These are phyloP conservation scores for Boletellus ananas DNA, from an alignment of 768 basidiomycete genomes.

Conservation along the genomic window DNA sequence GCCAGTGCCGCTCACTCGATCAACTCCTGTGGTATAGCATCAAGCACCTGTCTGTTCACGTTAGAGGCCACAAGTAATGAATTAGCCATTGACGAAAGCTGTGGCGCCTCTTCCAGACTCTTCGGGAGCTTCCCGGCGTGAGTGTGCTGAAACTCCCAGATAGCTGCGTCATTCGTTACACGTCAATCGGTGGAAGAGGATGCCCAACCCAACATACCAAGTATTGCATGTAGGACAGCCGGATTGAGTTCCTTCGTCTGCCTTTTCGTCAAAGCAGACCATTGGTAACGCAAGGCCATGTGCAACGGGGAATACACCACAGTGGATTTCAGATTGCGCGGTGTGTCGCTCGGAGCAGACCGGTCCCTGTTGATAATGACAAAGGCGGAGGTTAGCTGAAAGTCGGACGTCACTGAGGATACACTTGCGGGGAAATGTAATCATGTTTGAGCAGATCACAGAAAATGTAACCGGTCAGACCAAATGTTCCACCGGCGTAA, in stretches of 20 bases:
- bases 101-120: slow-evolving; percentile 41
- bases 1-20: slow-evolving; percentile 48
- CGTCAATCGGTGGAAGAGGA: slow-evolving; percentile 11
- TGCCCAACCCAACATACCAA: slow-evolving; percentile 47
- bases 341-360: slow-evolving; percentile 52
- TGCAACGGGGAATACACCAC: slow-evolving; percentile 62
- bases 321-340: slow-evolving; percentile 58
- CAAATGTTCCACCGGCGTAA: slow-evolving; percentile 91
- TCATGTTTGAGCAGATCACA: slow-evolving; percentile 88
- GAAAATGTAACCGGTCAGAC: slow-evolving; percentile 90
- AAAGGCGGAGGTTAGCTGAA: slow-evolving; percentile 7
- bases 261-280: slow-evolving; percentile 64
- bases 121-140: slow-evolving; percentile 59
- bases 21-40: slow-evolving; percentile 51
- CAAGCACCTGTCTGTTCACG: slow-evolving; percentile 66
- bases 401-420: not conserved
- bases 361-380: slow-evolving; percentile 49
- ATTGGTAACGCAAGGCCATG: slow-evolving; percentile 62
- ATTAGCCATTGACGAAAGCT: slow-evolving; percentile 65
- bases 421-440: slow-evolving; percentile 76
- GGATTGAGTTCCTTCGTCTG: slow-evolving; percentile 86
- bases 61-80: slow-evolving; percentile 55
- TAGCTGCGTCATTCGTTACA: slow-evolving; percentile 41
- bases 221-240: slow-evolving; percentile 60
- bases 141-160: slow-evolving; percentile 76